Evolutionary conservation across 495 filamentous ascomycete species (phyloP), one percentile per base, ranked within the genome.

Genomic region (Copromyces sp.): DNA sequence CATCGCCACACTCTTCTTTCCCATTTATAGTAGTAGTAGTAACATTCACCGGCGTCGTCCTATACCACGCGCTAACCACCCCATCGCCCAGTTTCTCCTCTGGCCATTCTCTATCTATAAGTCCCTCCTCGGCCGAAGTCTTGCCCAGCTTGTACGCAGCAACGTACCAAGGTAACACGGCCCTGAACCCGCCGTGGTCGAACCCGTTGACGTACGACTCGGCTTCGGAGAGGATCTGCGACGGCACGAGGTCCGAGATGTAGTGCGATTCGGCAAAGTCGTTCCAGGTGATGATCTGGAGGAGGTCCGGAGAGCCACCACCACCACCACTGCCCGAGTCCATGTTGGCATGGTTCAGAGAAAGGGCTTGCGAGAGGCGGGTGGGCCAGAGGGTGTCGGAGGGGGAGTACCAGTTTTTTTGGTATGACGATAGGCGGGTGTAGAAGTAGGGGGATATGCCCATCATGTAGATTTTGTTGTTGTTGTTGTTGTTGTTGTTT

Each of bases 391-490:
- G 79, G 68, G 86, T 84, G 73, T 92, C 90, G 29, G 87, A 86
- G 9, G 86, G 84, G 81, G 89, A 90, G 32, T 90, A 83, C 90
- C 90, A 92, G 72, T 91, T 91, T 77, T 93, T 93, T 72, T 41
- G 5, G 20, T n/a, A 8, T 17, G 8, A 17, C 3, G 76, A 53
- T 78, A 73, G 78, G 77, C 79, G 70, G 2, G 76, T 80, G 76
- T 90, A 93, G 79, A 93, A 92, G 87, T 90, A 92, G 4, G 91
- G 90, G 11, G 88, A 87, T 9, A 92, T 86, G 29, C 86, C 85
- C 90, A 91, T 91, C 90, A 93, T 92, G 80, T 88, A 93, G 0
- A 87, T 80, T 77, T 90, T 91, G 6, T 82, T 83, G 16, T 9
- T 20, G 42, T 17, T 24, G 24, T 90, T 91, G 6, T 82, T 83